phyloP scores from a whole-genome alignment of 1,139 yeast genomes.

The Geotrichum reessii region DNA sequence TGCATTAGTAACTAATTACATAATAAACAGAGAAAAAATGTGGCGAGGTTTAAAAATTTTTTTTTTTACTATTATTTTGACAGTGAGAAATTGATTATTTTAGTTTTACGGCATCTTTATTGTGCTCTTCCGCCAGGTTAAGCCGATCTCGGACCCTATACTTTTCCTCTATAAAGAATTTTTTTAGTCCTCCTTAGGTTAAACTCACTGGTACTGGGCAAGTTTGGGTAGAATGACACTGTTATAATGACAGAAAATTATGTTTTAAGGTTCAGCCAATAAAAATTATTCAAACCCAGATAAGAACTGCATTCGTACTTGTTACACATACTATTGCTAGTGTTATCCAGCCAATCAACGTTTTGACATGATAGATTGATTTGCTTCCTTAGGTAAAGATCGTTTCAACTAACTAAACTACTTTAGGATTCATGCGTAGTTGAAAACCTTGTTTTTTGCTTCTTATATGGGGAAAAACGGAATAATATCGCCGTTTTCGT shows the following conservation, averaged over 20 bases:
- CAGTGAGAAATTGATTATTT: no score
- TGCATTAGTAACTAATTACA: not conserved
- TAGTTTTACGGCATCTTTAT: not conserved
- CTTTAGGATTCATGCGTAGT: not conserved
- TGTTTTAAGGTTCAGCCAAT: constrained; percentile 1
- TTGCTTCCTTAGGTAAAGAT: not conserved
- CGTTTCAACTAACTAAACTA: not conserved
- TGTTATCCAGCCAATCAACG: constrained; percentile 5
- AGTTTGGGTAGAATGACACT: not conserved
- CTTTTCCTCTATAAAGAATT: not conserved
- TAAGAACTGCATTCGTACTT: not conserved
- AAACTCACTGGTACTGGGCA: not conserved
- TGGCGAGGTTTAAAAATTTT: no score
- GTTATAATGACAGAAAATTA: not conserved
- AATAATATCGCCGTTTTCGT: constrained; percentile 1
- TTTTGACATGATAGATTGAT: not conserved
- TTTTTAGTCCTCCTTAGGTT: not conserved
- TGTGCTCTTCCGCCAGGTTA: not conserved
- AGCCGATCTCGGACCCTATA: not conserved
- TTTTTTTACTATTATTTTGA: no score
- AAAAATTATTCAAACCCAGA: not conserved
- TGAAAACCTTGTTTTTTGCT: not conserved
- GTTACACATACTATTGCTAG: not conserved
- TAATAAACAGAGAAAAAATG: not conserved
- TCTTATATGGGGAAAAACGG: not conserved